Conservation (phyloP, 1,139 yeast species). For the Blastobotrys ciferrii region DNA sequence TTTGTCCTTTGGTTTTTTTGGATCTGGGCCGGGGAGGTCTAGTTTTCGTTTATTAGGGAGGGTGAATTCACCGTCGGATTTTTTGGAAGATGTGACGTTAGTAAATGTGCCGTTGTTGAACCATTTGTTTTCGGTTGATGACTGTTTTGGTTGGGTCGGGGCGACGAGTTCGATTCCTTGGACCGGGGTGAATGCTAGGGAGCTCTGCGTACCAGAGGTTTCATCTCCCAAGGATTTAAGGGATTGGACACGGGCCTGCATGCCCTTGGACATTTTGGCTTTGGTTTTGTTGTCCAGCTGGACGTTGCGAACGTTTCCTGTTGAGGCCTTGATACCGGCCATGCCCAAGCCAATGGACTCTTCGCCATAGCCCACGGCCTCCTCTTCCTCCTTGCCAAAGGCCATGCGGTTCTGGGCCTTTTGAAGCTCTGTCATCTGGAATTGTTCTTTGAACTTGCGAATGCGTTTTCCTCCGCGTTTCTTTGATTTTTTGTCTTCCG, state of each 20-base stretch:
- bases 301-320: slow-evolving; percentile 39
- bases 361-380: slow-evolving; percentile 3
- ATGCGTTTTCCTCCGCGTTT: slow-evolving; percentile 84
- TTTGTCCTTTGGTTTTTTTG: slow-evolving; percentile 19
- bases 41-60: slow-evolving; percentile 16
- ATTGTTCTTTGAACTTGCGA: slow-evolving; percentile 76
- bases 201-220: slow-evolving; percentile 3
- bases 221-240: neutral
- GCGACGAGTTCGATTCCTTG: slow-evolving; percentile 36
- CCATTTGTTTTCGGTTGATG: slow-evolving; percentile 31
- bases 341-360: slow-evolving; percentile 4
- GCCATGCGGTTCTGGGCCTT: slow-evolving; percentile 82
- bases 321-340: slow-evolving; percentile 1
- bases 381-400: slow-evolving; percentile 51
- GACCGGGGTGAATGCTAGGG: slow-evolving; percentile 29
- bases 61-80: neutral
- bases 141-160: slow-evolving; percentile 23
- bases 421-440: slow-evolving; percentile 75
- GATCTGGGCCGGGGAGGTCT: slow-evolving; percentile 15
- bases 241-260: slow-evolving; percentile 31
- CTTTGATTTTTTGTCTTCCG: slow-evolving; percentile 73
- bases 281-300: slow-evolving; percentile 34
- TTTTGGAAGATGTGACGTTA: slow-evolving; percentile 19
- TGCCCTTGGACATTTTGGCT: slow-evolving; percentile 37
- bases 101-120: slow-evolving; percentile 35